These are phyloP conservation scores for Dipteronia sinensis DNA, from an alignment of 345 rosid species.

Conservation along the genomic window DNA sequence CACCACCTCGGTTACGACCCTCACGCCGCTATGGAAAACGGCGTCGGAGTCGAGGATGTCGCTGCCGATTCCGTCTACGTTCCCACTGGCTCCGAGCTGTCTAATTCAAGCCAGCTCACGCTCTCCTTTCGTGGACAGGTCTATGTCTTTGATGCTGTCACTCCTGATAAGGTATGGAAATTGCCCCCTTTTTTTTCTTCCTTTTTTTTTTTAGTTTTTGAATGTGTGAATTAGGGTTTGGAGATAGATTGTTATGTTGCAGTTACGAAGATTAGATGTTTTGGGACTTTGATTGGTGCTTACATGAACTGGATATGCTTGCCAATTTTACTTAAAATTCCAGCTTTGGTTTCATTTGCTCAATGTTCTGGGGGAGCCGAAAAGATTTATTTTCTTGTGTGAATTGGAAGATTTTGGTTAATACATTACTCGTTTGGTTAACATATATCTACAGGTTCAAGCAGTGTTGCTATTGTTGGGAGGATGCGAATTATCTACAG, in stretches of 20 bases:
- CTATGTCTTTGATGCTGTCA: conserved; percentile 83
- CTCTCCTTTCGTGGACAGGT: conserved; percentile 90
- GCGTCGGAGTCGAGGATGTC: conserved; percentile 50
- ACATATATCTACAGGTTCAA: conserved; percentile 55
- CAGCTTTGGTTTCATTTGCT: not conserved
- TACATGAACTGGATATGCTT: not conserved
- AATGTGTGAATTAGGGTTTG: conserved; percentile 14
- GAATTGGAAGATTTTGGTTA: not conserved
- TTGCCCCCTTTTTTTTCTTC: not conserved
- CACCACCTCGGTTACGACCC: conserved; percentile 42
- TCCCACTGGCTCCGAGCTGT: conserved; percentile 38
- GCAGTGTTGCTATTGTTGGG: conserved; percentile 76
- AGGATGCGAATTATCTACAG: conserved; percentile 74
- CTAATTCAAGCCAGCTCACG: conserved; percentile 59
- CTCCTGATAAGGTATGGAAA: conserved; percentile 65
- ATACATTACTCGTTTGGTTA: not conserved
- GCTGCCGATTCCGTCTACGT: conserved; percentile 55
- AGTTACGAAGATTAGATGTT: not conserved
- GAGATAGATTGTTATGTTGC: not conserved
- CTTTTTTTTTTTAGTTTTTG: not conserved
- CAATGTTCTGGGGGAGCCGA: too few species aligned
- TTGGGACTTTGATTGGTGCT: not conserved
- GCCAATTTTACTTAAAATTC: not conserved
- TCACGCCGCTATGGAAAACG: conserved; percentile 48
- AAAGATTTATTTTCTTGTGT: not conserved